Percentiles rank a stretch among this genome's conserved stretches.
Conservation (phyloP, 345 rosid genomes). For the Euphorbia peplus region DNA sequence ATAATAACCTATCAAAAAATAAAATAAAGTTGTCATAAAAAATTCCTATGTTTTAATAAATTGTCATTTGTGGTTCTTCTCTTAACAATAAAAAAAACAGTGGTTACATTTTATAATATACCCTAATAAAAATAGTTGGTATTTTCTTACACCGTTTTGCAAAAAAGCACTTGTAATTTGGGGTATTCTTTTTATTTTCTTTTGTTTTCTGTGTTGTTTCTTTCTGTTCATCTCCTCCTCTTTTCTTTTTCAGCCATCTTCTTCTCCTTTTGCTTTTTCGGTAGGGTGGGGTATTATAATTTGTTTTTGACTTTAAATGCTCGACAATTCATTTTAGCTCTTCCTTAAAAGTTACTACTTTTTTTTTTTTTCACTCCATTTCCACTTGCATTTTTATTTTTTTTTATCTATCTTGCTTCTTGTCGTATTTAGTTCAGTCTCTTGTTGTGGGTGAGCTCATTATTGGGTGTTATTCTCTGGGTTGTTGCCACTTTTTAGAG, state of each 20-base stretch:
- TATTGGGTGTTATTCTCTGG: slow-evolving; percentile 15
- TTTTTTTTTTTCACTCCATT: neutral
- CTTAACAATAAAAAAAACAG: neutral
- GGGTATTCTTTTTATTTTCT: neutral
- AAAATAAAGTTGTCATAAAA: no score
- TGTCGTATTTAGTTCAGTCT: neutral
- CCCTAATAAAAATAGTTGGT: no score
- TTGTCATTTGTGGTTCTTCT: no score
- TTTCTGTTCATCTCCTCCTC: neutral
- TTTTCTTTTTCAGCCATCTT: neutral
- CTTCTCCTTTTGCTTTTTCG: neutral
- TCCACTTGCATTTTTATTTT: neutral
- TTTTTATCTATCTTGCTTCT: neutral
- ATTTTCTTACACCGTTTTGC: no score
- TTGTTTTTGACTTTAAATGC: slow-evolving; percentile 19
- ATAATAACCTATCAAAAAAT: no score
- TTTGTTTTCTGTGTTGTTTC: neutral
- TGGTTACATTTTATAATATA: no score
- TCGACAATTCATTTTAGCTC: neutral
- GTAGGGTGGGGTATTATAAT: slow-evolving; percentile 19
- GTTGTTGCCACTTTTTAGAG: slow-evolving; percentile 18
- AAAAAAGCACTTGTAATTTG: no score
- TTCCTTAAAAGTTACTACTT: slow-evolving; percentile 14
- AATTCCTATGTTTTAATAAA: no score
- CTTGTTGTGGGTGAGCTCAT: slow-evolving; percentile 6